Evolutionary conservation across 1,284 basidiomycete genomes (phyloP).

Genomic region (Porodaedalea pini): DNA sequence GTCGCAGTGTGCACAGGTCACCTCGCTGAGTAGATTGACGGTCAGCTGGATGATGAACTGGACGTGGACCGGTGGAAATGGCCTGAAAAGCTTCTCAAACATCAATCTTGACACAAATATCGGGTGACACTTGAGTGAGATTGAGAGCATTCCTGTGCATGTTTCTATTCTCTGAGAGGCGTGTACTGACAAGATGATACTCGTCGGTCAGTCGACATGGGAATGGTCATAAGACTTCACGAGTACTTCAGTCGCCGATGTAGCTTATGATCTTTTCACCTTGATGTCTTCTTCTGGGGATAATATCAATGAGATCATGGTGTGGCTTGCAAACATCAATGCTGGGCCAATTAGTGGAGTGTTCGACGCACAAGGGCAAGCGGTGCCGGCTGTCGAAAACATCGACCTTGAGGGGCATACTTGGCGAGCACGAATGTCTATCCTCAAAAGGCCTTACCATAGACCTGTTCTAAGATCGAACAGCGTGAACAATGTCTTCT

Average conservation of each 20-base stretch:
- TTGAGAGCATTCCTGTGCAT: conserved; percentile 50
- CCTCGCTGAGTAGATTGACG: conserved; percentile 41
- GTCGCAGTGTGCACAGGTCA: conserved; percentile 50
- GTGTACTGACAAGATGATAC: neutral
- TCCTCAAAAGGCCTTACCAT: neutral
- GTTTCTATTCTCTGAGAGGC: neutral
- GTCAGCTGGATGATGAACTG: conserved; percentile 52
- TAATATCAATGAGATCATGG: conserved; percentile 60
- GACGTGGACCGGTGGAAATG: conserved; percentile 48
- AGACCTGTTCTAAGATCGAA: conserved; percentile 56
- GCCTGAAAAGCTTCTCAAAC: conserved; percentile 62
- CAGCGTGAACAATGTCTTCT: conserved; percentile 56
- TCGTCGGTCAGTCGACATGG: conserved; percentile 37
- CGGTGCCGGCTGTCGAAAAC: conserved; percentile 40
- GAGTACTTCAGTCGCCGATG: conserved; percentile 38
- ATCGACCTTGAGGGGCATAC: conserved; percentile 46
- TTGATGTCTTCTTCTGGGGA: conserved; percentile 46
- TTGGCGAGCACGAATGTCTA: conserved; percentile 39
- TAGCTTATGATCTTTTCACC: conserved; percentile 64
- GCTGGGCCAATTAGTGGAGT: conserved; percentile 51
- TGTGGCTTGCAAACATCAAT: conserved; percentile 61
- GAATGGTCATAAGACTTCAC: conserved; percentile 36
- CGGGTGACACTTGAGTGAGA: conserved; percentile 49
- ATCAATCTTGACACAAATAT: conserved; percentile 47
- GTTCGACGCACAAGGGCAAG: conserved; percentile 34